phyloP scores from a whole-genome alignment of 352 stramenopile species.

The Peronospora destructor region DNA sequence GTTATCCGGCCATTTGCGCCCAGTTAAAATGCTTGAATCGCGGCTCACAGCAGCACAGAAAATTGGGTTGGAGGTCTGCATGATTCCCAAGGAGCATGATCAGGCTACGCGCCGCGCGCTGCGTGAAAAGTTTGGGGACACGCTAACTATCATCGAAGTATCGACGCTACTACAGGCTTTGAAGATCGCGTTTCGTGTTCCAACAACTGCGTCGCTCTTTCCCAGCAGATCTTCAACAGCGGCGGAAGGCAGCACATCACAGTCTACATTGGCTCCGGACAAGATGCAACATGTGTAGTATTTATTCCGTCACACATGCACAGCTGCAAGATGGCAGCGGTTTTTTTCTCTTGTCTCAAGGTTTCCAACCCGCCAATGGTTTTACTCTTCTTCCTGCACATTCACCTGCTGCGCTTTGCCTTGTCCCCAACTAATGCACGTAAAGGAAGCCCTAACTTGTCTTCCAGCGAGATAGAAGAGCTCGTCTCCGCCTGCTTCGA shows the following conservation, averaged over 20 bases:
- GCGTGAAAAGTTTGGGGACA: slow-evolving; percentile 44
- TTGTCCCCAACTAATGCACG: slow-evolving; percentile 46
- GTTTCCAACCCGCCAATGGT: slow-evolving; percentile 6
- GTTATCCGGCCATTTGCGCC: slow-evolving; percentile 70
- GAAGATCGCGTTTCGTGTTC: slow-evolving; percentile 41
- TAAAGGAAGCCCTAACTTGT: slow-evolving; percentile 57
- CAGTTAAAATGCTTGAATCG: slow-evolving; percentile 79
- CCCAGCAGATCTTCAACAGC: slow-evolving; percentile 2
- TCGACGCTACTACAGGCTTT: slow-evolving; percentile 61
- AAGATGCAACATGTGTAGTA: slow-evolving; percentile 28
- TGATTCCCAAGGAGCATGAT: slow-evolving; percentile 58
- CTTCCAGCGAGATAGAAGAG: slow-evolving; percentile 42
- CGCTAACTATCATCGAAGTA: slow-evolving; percentile 55
- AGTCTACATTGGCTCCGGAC: slow-evolving; percentile 11
- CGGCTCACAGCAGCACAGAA: slow-evolving; percentile 71
- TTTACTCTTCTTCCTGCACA: slow-evolving; percentile 10
- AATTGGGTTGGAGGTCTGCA: slow-evolving; percentile 65
- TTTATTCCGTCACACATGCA: slow-evolving; percentile 30
- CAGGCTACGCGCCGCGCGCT: slow-evolving; percentile 37
- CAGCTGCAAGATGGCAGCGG: slow-evolving; percentile 9
- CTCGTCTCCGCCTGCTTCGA: slow-evolving; percentile 7
- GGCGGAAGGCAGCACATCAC: slow-evolving; percentile 13
- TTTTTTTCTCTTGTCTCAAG: slow-evolving; percentile 14
- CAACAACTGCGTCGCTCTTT: slow-evolving; percentile 16
- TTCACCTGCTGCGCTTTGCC: slow-evolving; percentile 32